Percentiles rank a stretch among this genome's conserved stretches.
These are phyloP conservation scores for Earliella scabrosa DNA, from an alignment of 1,284 basidiomycete genomes.

Conservation along the genomic window DNA sequence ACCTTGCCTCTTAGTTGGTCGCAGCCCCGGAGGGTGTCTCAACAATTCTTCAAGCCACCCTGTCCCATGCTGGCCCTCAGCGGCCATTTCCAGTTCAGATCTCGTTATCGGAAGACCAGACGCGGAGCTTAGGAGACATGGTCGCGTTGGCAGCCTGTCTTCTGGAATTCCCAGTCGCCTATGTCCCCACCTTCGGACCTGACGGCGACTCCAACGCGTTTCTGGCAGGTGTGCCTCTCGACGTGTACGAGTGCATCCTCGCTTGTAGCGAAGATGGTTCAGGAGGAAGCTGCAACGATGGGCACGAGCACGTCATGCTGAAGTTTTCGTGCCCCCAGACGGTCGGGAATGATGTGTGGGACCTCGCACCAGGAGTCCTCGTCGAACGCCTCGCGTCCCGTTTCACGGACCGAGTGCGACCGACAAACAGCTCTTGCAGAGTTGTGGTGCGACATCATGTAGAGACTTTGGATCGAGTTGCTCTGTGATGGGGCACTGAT, in stretches of 20 bases:
- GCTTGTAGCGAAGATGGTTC: not conserved
- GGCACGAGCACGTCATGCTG: constrained; percentile 34
- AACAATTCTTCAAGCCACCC: too few relatives aligned
- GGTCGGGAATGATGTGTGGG: constrained; percentile 24
- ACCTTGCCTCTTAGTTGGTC: too few relatives aligned
- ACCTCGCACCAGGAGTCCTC: constrained; percentile 28
- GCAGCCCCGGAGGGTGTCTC: too few relatives aligned
- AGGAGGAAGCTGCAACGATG: not conserved
- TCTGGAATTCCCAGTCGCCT: constrained; percentile 63
- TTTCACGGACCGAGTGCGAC: constrained; percentile 16
- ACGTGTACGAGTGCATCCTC: constrained; percentile 49
- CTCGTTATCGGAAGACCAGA: not conserved
- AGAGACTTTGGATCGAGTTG: constrained; percentile 31
- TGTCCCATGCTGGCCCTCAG: not conserved
- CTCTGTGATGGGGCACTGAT: constrained; percentile 22
- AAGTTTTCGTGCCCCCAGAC: constrained; percentile 47
- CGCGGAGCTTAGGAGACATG: constrained; percentile 23
- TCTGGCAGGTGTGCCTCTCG: constrained; percentile 46
- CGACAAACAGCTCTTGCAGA: constrained; percentile 6
- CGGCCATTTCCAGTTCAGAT: not conserved
- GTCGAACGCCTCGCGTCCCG: constrained; percentile 7
- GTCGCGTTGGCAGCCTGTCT: constrained; percentile 57
- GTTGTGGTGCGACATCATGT: constrained; percentile 22
- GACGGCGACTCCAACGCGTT: constrained; percentile 34
- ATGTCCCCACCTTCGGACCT: constrained; percentile 44